A percentile compares a stretch with the other conserved stretches of the same genome.
phyloP scores from a whole-genome alignment of 306 rosid genomes.

The Malus sieversii region DNA sequence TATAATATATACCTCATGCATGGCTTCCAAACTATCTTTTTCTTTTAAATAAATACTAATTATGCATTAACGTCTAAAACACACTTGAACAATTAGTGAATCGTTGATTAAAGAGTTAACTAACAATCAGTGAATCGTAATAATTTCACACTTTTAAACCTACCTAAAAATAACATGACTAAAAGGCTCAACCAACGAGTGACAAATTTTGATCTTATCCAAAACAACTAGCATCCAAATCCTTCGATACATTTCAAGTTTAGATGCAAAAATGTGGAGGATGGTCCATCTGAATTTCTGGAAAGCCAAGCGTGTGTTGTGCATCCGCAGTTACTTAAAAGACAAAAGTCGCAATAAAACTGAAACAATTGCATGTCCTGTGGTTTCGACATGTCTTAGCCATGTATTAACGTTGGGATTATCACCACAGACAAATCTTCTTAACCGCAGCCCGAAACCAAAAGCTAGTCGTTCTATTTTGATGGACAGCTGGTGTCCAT shows the following conservation, averaged over 20 bases:
- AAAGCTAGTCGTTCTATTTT: background rate
- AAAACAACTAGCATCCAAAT: background rate
- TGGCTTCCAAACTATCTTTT: background rate
- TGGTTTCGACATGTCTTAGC: background rate
- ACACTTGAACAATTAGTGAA: background rate
- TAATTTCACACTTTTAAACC: background rate
- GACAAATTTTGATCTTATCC: background rate
- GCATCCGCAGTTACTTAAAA: background rate
- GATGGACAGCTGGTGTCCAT: background rate
- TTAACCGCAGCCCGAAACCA: background rate
- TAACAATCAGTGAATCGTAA: too few relatives aligned
- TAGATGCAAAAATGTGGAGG: background rate
- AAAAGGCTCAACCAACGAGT: background rate
- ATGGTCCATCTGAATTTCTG: background rate
- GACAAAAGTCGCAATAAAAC: background rate
- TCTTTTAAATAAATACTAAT: too few relatives aligned
- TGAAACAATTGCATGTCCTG: background rate
- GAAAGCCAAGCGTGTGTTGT: background rate
- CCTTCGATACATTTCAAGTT: background rate
- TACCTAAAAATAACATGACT: background rate
- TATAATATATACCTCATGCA: background rate
- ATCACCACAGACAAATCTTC: background rate
- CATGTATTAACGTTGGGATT: background rate
- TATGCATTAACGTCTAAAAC: background rate
- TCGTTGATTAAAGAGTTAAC: background rate